These are phyloP conservation scores for Trypanosoma cruzi DNA, from an alignment of 208 protist species.

Conservation along the genomic window DNA sequence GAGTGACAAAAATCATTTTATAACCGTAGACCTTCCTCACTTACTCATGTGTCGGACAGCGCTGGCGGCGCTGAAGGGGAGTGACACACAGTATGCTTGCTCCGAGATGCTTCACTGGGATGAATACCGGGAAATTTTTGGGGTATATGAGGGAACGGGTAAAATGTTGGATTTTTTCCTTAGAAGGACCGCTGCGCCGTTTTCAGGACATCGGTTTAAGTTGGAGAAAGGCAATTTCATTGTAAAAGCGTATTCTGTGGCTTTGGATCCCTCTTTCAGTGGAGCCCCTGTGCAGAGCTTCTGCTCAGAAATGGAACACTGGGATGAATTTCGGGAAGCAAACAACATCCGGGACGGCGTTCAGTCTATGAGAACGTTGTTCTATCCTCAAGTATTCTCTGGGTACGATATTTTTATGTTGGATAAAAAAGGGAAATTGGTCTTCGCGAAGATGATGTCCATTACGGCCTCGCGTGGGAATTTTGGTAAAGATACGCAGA, in stretches of 20 bases:
- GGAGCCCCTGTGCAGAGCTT: constrained; percentile 16
- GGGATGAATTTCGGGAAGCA: constrained; percentile 34
- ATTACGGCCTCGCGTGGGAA: constrained; percentile 9
- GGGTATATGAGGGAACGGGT: constrained; percentile 51
- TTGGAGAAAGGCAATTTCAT: not conserved
- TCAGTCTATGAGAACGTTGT: constrained; percentile 45
- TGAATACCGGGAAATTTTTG: constrained; percentile 31
- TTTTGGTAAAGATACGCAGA: constrained; percentile 28
- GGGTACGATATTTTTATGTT: constrained; percentile 22
- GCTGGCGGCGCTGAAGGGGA: constrained; percentile 2
- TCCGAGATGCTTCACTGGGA: constrained; percentile 86
- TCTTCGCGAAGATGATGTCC: constrained; percentile 12
- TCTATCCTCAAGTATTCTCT: constrained; percentile 21
- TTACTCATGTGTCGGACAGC: constrained; percentile 6
- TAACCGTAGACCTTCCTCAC: not conserved
- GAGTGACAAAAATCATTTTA: not conserved
- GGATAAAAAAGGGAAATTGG: not conserved
- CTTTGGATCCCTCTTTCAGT: constrained; percentile 9
- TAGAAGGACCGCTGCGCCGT: not conserved
- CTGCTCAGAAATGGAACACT: constrained; percentile 47
- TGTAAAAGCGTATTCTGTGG: constrained; percentile 16
- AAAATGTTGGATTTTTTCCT: constrained; percentile 49
- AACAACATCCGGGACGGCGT: constrained; percentile 47
- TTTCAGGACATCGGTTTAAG: constrained; percentile 7
- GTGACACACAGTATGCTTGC: constrained; percentile 31